Conservation (phyloP, 73 alveolate species). For the Breviolum minutum region DNA sequence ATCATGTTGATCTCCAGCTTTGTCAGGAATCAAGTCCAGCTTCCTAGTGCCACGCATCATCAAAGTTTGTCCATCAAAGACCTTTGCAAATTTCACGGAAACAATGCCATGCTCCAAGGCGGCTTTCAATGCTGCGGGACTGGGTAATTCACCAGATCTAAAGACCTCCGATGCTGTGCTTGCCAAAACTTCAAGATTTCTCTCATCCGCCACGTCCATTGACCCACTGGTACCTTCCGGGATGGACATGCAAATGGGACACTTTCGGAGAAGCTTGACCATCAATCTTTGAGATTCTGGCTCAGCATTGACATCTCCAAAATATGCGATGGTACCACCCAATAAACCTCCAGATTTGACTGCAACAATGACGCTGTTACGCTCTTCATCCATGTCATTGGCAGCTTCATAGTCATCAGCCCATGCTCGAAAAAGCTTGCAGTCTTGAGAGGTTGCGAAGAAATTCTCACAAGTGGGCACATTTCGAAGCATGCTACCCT, state of each 20-base stretch:
- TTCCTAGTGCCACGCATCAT: no score
- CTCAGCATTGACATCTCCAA: slow-evolving; percentile 24
- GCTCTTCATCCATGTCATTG: background rate
- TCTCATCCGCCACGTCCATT: background rate
- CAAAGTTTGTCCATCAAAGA: no score
- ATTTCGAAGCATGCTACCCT: slow-evolving; percentile 5
- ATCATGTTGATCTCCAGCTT: no score
- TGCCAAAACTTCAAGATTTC: background rate
- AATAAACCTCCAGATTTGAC: background rate
- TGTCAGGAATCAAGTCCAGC: no score
- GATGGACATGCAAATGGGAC: slow-evolving; percentile 6
- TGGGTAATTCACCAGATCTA: no score
- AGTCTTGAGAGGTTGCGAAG: slow-evolving; percentile 6
- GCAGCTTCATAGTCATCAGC: slow-evolving; percentile 13
- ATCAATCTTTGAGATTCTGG: background rate
- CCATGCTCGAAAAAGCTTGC: background rate
- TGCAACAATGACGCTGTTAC: slow-evolving; percentile 14
- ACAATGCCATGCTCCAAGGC: no score
- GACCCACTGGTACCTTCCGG: background rate
- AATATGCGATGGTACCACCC: slow-evolving; percentile 22
- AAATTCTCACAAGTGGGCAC: background rate
- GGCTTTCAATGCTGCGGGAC: no score
- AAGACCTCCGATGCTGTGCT: no score
- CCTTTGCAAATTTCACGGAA: no score
- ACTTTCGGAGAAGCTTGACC: background rate